phyloP scores from a whole-genome alignment of 2,329 filamentous ascomycete genomes.

The Lachnellula suecica region DNA sequence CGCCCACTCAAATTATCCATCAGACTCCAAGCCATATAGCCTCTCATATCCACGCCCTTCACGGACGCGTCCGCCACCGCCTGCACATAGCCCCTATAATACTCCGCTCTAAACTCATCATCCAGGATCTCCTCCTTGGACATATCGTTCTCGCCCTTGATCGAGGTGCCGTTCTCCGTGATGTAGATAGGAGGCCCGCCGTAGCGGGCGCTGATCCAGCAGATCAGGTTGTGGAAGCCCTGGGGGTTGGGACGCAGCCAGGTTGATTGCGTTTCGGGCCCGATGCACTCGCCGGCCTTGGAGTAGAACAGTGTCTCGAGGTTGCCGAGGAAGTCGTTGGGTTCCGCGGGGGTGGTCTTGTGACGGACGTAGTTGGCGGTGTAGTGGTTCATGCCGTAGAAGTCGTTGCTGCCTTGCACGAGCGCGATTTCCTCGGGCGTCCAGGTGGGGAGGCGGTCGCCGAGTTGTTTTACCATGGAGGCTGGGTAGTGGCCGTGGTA shows the following conservation, averaged over 20 bases:
- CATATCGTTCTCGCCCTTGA: constrained; percentile 81
- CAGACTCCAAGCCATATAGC: constrained; percentile 84
- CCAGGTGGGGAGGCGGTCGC: constrained; percentile 72
- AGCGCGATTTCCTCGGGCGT: constrained; percentile 70
- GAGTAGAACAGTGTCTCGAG: constrained; percentile 70
- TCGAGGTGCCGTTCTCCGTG: constrained; percentile 83
- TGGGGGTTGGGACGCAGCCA: constrained; percentile 77
- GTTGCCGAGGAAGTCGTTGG: constrained; percentile 72
- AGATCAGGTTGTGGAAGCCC: constrained; percentile 75
- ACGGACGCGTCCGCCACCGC: constrained; percentile 73
- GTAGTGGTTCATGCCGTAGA: constrained; percentile 95
- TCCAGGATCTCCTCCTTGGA: constrained; percentile 68
- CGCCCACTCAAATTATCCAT: constrained; percentile 65
- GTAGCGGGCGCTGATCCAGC: constrained; percentile 78
- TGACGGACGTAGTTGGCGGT: constrained; percentile 85
- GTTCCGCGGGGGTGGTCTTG: constrained; percentile 57
- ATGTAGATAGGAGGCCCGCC: constrained; percentile 77
- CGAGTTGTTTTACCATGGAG: constrained; percentile 80
- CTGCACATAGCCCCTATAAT: constrained; percentile 74
- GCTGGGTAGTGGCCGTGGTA: constrained; percentile 83
- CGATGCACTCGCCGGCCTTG: constrained; percentile 72
- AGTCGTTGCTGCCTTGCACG: constrained; percentile 86
- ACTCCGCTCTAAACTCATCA: constrained; percentile 78
- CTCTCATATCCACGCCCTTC: constrained; percentile 76
- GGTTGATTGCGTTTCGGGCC: constrained; percentile 76